Percentiles rank a stretch among this genome's conserved stretches.
Evolutionary conservation across 2,329 filamentous ascomycete species (phyloP).

Genomic region (Ilyonectria mors-panacis): DNA sequence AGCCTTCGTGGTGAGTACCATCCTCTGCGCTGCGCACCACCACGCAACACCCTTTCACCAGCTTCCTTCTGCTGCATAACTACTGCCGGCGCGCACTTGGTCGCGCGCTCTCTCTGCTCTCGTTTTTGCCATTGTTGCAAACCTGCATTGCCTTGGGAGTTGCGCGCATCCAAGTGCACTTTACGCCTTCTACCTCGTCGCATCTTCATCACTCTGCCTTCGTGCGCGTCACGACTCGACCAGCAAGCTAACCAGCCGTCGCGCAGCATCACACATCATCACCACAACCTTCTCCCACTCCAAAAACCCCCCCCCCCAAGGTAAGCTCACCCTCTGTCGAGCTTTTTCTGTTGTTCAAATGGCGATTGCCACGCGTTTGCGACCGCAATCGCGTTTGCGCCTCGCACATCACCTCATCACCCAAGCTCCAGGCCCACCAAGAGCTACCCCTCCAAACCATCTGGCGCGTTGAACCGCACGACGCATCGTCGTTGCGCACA

Average conservation of each 20-base stretch:
- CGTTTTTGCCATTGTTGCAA: constrained; percentile 39
- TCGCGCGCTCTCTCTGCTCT: constrained; percentile 35
- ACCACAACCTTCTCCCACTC: constrained; percentile 28
- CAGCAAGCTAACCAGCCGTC: constrained; percentile 47
- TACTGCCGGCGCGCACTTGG: constrained; percentile 22
- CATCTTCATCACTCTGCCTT: constrained; percentile 36
- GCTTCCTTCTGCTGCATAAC: constrained; percentile 54
- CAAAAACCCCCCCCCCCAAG: constrained; percentile 37
- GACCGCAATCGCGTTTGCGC: constrained; percentile 51
- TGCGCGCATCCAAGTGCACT: constrained; percentile 42
- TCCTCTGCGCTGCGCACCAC: constrained; percentile 34
- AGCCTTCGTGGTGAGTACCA: constrained; percentile 67
- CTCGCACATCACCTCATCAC: constrained; percentile 35
- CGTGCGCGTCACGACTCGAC: constrained; percentile 28
- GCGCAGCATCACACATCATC: constrained; percentile 49
- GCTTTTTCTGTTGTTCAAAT: constrained; percentile 36
- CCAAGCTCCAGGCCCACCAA: constrained; percentile 34
- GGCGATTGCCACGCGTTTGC: constrained; percentile 36
- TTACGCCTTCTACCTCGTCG: constrained; percentile 25
- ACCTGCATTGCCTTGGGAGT: constrained; percentile 36
- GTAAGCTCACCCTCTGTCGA: constrained; percentile 39
- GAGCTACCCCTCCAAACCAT: constrained; percentile 44
- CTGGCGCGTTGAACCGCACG: constrained; percentile 19
- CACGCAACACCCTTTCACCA: constrained; percentile 55
- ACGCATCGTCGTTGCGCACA: not conserved